Percentiles rank a stretch among this genome's conserved stretches.
phyloP scores from a whole-genome alignment of 2,329 filamentous ascomycete genomes.

The Aspergillus hiratsukae region DNA sequence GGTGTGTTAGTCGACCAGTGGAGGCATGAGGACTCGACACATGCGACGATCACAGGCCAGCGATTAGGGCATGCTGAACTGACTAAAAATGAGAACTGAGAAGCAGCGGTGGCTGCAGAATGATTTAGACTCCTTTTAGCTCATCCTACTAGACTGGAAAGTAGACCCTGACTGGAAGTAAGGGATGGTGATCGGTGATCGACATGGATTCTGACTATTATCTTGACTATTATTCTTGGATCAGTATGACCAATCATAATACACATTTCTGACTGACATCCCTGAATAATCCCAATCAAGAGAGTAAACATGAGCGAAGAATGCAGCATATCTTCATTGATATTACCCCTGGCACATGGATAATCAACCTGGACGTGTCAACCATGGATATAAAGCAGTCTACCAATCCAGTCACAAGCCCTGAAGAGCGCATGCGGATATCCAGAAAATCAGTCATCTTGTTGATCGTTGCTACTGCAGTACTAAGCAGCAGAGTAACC shows the following conservation, averaged over 20 bases:
- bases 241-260: background rate
- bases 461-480: too few species aligned
- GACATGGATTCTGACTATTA: background rate
- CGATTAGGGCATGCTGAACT: background rate
- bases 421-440: too few species aligned
- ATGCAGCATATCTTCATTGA: background rate
- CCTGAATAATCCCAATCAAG: too few species aligned
- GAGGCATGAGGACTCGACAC: slow-evolving; percentile 9
- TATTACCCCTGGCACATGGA: too few species aligned
- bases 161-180: background rate
- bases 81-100: too few species aligned
- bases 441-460: too few species aligned
- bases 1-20: background rate
- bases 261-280: background rate
- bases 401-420: too few species aligned
- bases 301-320: background rate
- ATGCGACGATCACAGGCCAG: slow-evolving; percentile 12
- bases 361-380: too few species aligned
- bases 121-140: background rate
- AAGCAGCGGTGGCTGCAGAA: background rate
- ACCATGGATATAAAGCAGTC: too few species aligned
- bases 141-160: background rate
- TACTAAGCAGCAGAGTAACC: background rate
- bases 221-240: too few species aligned
- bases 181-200: background rate